Evolutionary conservation across 2,329 filamentous ascomycete genomes (phyloP).

Genomic region (Domatiomyces catenatus): DNA sequence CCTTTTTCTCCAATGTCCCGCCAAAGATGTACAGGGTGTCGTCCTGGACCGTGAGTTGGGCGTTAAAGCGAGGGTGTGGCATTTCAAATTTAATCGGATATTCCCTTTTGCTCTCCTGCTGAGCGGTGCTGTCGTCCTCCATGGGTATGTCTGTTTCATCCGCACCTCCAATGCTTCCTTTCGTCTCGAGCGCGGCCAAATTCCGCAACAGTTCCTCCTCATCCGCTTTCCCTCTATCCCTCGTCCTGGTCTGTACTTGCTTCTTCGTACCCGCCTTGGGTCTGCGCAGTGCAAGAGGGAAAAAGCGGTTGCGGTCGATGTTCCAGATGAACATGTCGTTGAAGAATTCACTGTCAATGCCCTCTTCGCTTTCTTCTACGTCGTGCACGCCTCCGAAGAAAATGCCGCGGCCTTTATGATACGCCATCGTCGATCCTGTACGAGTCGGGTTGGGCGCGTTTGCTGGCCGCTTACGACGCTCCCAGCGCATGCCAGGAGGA

Average conservation of each 20-base stretch:
- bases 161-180: conserved; percentile 43
- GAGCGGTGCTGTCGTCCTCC: conserved; percentile 41
- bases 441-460: conserved; percentile 73
- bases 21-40: conserved; percentile 90
- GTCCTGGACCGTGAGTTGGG: conserved; percentile 76
- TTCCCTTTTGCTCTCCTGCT: conserved; percentile 35
- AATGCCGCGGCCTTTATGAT: conserved; percentile 84
- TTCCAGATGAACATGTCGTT: conserved; percentile 87
- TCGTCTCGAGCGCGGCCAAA: conserved; percentile 69
- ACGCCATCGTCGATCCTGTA: conserved; percentile 84
- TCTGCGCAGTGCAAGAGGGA: conserved; percentile 63
- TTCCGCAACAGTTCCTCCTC: conserved; percentile 83
- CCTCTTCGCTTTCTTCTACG: conserved; percentile 79
- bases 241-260: conserved; percentile 29
- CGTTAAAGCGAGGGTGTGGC: conserved; percentile 82
- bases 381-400: conserved; percentile 91
- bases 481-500: conserved; percentile 69
- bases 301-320: conserved; percentile 87
- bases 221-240: conserved; percentile 63
- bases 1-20: conserved; percentile 87
- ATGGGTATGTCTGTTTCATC: conserved; percentile 31
- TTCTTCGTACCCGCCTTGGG: conserved; percentile 51
- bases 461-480: conserved; percentile 78
- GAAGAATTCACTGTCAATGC: conserved; percentile 95
- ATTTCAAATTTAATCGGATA: conserved; percentile 61